Evolutionary conservation across 2,329 filamentous ascomycete species (phyloP).

Genomic region (Cryphonectria carpinicola): DNA sequence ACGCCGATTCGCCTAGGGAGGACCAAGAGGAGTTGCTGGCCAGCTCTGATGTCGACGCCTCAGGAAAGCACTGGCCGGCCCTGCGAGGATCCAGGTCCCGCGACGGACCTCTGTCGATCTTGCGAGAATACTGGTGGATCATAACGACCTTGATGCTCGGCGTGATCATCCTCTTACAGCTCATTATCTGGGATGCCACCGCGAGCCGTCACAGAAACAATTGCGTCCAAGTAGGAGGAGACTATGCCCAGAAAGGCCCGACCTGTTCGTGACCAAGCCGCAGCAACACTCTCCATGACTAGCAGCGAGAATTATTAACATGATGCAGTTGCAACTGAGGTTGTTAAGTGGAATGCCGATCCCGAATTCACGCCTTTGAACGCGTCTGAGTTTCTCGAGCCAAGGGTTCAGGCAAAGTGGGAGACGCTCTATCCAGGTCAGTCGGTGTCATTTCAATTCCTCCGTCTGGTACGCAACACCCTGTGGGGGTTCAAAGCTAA

Average conservation of each 20-base stretch:
- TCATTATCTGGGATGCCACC: conserved; percentile 31
- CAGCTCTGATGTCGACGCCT: conserved; percentile 39
- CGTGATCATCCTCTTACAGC: conserved; percentile 35
- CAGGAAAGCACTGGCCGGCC: conserved; percentile 35
- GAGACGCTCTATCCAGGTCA: conserved; percentile 45
- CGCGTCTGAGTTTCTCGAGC: conserved; percentile 43
- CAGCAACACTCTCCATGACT: too few species aligned
- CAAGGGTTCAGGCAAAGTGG: conserved; percentile 43
- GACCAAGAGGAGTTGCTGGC: conserved; percentile 37
- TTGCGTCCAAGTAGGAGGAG: conserved; percentile 43
- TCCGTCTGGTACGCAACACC: neutral
- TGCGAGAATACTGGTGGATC: conserved; percentile 37
- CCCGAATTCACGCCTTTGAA: conserved; percentile 44
- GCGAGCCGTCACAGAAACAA: neutral
- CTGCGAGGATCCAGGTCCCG: neutral
- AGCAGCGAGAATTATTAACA: neutral
- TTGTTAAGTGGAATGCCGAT: conserved; percentile 44
- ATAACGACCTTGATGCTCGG: conserved; percentile 39
- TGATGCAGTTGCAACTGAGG: conserved; percentile 39
- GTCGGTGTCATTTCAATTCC: too few species aligned
- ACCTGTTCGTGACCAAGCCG: conserved; percentile 35
- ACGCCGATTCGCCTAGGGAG: conserved; percentile 34
- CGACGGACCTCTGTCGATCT: neutral
- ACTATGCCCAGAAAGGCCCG: conserved; percentile 42
- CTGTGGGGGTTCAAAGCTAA: neutral